Base-by-base conservation (phyloP, 192 early-diverging fungal species). In the Coemansia sp. region DNA sequence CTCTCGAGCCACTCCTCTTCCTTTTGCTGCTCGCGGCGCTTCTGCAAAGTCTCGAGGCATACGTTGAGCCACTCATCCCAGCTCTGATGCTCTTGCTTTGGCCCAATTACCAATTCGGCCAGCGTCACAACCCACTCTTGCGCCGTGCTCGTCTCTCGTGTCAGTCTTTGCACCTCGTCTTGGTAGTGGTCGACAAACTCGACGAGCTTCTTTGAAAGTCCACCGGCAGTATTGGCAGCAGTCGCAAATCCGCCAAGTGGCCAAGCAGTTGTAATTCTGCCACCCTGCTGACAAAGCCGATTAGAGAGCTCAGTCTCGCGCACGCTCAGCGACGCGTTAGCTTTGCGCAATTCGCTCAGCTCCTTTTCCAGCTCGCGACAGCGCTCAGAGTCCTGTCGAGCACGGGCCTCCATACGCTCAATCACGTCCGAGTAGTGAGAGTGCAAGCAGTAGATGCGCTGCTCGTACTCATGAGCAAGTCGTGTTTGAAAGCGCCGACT, bases 381-480 rank as follows among this genome's bases (percentile, higher is more conserved):
- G 27, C 65, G 75, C 29, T 74, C 72, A 15, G 66, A 49, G 44
- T 78, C 72, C 53, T 69, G 66, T 22, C 43, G 53, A 29, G 72
- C 66, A 22, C 75, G 80, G 11, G 66, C 36, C 44, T 83, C 80
- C 68, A 83, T 65, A 13, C 80, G 68, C 50, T 78, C 80, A 12
- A 83, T 76, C 3, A 72, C 70, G 16, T 83, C 80, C 15, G 80
- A 57, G 67, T 83, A 76, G 36, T 83, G 80, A 4, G 80, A 38
- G 66, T 83, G 80, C 18, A 83, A 66, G 50, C 80, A 78, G 67
- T 83, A 78, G 41, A 83, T 83, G 36, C 80, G 80, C 55, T 83
- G 80, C 67, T 83, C 80, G 58, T 77, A 78, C 50, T 82, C 75
- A 68, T 82, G 80, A 3, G 75, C 64, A 12, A 71, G 36, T 8